Base-by-base conservation (phyloP, 805 yeast species). In the Monosporozyma yasuniensis region DNA sequence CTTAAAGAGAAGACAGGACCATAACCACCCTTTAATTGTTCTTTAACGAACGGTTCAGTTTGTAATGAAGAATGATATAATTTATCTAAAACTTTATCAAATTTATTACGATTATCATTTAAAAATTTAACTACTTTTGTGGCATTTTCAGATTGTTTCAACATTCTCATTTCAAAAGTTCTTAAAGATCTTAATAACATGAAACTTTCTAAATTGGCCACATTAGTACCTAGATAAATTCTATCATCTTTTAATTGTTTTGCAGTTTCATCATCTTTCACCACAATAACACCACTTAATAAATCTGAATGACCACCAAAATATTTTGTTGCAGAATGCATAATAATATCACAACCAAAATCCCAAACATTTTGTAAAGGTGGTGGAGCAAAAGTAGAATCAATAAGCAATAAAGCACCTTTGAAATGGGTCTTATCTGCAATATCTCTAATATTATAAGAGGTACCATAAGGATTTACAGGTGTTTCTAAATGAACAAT, bases 251-350 rank as follows among this genome's bases (percentile, higher is more conserved):
- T 65, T 52, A 90, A 72, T 42, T 70, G 61, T 23, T 69, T 56
- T 50, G 76, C 76, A 6, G 72, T 72, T 2, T 70, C 66, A 9
- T 60, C 56, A 52, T 79, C 79, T 61, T 83, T 81, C 16, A 85
- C 81, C 16, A 82, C 79, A 18, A 89, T 67, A 11, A 84, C 72
- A 32, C 98, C 97, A 4, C 96, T 89, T 46, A 91, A 71, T 42
- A 89, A 70, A 65, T 90, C 97, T 6, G 95, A 85, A 67, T 90
- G 96, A 16, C 97, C 97, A 38, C 96, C 96, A 61, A 88, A 83
- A 68, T 84, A 90, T 64, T 90, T 90, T 0, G 96, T 90, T 1
- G 89, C 96, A 1, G 96, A 87, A 66, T 90, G 96, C 78, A 91
- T 72, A 16, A 90, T 81, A 55, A 88, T 69, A 65, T 90, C 97